Evolutionary conservation across 164 flowering plant species (phyloP).

Genomic region (Chloranthus sessilifolius): DNA sequence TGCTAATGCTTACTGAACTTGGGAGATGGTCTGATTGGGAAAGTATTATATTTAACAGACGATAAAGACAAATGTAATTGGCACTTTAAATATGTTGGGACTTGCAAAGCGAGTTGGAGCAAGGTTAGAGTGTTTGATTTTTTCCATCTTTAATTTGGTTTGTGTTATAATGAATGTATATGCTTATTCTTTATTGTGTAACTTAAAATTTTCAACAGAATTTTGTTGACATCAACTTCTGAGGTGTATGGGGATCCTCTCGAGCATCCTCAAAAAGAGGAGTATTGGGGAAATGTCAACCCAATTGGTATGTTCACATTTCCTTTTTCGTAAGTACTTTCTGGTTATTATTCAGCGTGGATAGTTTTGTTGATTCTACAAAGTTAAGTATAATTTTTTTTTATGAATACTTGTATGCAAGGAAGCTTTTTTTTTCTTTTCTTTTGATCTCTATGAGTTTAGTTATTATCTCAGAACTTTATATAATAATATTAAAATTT

Average conservation of each 20-base stretch:
- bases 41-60: slow-evolving; percentile 41
- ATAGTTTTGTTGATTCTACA: background rate
- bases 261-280: slow-evolving; percentile 89
- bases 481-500: too few relatives aligned
- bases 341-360: background rate
- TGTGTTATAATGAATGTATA: too few relatives aligned
- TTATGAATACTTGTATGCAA: background rate
- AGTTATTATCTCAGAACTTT: too few relatives aligned
- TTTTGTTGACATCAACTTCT: slow-evolving; percentile 91
- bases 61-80: slow-evolving; percentile 95
- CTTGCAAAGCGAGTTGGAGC: slow-evolving; percentile 99
- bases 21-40: background rate
- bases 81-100: slow-evolving; percentile 96
- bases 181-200: slow-evolving; percentile 1
- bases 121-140: slow-evolving; percentile 37
- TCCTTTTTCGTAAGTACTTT: background rate
- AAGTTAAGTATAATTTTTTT: too few relatives aligned
- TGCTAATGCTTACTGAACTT: background rate
- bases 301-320: slow-evolving; percentile 69
- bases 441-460: too few relatives aligned
- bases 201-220: slow-evolving; percentile 31
- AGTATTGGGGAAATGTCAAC: slow-evolving; percentile 98
- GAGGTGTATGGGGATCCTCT: slow-evolving; percentile 99
- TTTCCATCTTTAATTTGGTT: background rate
- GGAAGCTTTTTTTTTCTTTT: too few relatives aligned